Base-by-base conservation (phyloP, 371 early-diverging fungal genomes). In the Basidiobolus heterosporus region DNA sequence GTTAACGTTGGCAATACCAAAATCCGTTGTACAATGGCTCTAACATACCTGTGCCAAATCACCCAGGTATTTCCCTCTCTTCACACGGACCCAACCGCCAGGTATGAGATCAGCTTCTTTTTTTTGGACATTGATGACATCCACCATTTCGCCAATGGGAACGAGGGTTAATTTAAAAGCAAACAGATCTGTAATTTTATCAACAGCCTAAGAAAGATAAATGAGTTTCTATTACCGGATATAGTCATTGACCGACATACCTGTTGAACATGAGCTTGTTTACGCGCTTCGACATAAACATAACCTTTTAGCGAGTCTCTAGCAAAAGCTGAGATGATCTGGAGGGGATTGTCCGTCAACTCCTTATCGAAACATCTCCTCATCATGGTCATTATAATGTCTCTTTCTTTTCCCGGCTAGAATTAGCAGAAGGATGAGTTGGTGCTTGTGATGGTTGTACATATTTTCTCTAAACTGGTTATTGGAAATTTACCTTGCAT, bases 121-220 rank as follows among this genome's bases (percentile, higher is more conserved):
- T 44, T 69, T 65, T 60, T 78, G 72, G 51, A 91, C 76, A 44
- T 75, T 72, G 51, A 99, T 73, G 13, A 85, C 89, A 47, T 91
- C 90, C 3, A 87, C 78, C 98, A 98, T 98, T 53, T 99, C 96
- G 39, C 82, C 75, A 46, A 91, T 75, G 3, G 95, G 96, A 19
- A 99, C 95, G 35, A 97, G 75, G 47, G 78, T 78, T 36, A 93
- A 54, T 20, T 76, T 77, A 38, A 72, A 69, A 36, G 68, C 64
- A 55, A 79, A 88, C 20, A 93, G 73, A 48, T 82, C 76, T 43
- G 76, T 72, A 18, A 53, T 38, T 8, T 47, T 54, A 19, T 22
- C 21, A 18, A 48, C 15, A 35, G 16, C 42, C 51, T 40, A 23
- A 45, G 11, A 19, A 47, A 36, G 39, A 22, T 38, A 40, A 36